Conservation (phyloP, 805 yeast species). For the Candida jianshihensis region DNA sequence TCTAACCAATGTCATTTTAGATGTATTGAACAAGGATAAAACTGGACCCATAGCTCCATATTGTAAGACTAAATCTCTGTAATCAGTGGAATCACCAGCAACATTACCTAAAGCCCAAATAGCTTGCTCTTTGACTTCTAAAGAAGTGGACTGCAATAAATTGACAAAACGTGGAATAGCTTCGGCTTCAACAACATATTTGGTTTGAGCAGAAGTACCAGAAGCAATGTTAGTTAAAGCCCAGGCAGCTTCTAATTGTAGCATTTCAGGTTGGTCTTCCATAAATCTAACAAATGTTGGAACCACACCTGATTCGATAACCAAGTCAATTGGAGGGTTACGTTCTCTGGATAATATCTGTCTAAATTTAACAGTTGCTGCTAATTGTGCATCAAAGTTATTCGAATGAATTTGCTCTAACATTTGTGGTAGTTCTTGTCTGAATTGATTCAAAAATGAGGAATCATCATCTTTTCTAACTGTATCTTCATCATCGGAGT, state of each 20-base stretch:
- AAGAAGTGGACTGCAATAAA: conserved; percentile 69
- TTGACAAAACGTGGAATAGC: conserved; percentile 91
- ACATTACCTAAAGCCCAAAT: conserved; percentile 99
- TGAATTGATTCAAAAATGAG: conserved; percentile 40
- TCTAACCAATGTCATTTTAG: conserved; percentile 85
- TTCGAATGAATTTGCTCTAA: conserved; percentile 69
- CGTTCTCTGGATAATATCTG: conserved; percentile 89
- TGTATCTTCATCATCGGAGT: conserved; percentile 42
- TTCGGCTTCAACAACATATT: conserved; percentile 83
- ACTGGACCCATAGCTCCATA: conserved; percentile 90
- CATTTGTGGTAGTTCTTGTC: conserved; percentile 76
- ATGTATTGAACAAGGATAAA: conserved; percentile 64
- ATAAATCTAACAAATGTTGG: conserved; percentile 85
- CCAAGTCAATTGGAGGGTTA: conserved; percentile 93
- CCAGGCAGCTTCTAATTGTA: conserved; percentile 98
- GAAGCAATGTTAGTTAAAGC: conserved; percentile 98
- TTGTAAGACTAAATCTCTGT: conserved; percentile 81
- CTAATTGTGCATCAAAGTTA: conserved; percentile 73
- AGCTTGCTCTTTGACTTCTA: conserved; percentile 96
- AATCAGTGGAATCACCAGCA: conserved; percentile 91
- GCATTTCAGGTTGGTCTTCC: conserved; percentile 72
- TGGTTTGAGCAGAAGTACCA: conserved; percentile 85
- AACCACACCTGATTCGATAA: conserved; percentile 88
- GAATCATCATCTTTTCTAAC: conserved; percentile 27
- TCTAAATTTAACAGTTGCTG: conserved; percentile 88